A percentile compares a stretch with the other conserved stretches of the same genome.
Evolutionary conservation across 176 grass and related monocot genomes (phyloP).

Genomic region (Phragmites australis): DNA sequence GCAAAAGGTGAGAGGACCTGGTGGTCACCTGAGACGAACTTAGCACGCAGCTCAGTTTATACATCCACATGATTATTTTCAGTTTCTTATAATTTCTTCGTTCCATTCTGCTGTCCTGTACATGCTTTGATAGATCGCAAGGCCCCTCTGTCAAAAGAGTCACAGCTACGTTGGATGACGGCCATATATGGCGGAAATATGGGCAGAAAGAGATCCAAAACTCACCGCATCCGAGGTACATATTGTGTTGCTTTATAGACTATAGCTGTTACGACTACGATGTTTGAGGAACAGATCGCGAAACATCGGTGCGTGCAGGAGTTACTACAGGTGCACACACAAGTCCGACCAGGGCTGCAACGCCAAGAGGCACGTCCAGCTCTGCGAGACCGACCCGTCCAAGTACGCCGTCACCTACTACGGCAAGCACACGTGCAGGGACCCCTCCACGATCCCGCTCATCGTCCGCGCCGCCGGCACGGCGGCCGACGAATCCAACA

Average conservation of each 20-base stretch:
- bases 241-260: too few relatives aligned
- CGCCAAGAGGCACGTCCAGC: conserved; percentile 63
- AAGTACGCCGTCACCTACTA: conserved; percentile 59
- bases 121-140: conserved; percentile 45
- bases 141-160: conserved; percentile 19
- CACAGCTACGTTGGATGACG: conserved; percentile 44
- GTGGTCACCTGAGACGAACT: too few relatives aligned
- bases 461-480: not conserved
- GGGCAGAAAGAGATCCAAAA: conserved; percentile 79
- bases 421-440: conserved; percentile 71
- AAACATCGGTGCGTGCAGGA: conserved; percentile 39
- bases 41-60: not conserved
- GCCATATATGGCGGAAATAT: conserved; percentile 79
- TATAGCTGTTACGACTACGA: not conserved
- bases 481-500: not conserved
- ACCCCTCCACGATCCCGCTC: conserved; percentile 42
- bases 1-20: conserved; percentile 49
- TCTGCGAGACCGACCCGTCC: conserved; percentile 39
- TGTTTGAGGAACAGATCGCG: not conserved
- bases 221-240: conserved; percentile 43
- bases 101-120: not conserved
- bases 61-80: not conserved
- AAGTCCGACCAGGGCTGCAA: conserved; percentile 55
- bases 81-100: not conserved
- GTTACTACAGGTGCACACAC: conserved; percentile 89